These are phyloP conservation scores for Vitis hybrid DNA, from an alignment of 177 flowering plant genomes.

Conservation along the genomic window DNA sequence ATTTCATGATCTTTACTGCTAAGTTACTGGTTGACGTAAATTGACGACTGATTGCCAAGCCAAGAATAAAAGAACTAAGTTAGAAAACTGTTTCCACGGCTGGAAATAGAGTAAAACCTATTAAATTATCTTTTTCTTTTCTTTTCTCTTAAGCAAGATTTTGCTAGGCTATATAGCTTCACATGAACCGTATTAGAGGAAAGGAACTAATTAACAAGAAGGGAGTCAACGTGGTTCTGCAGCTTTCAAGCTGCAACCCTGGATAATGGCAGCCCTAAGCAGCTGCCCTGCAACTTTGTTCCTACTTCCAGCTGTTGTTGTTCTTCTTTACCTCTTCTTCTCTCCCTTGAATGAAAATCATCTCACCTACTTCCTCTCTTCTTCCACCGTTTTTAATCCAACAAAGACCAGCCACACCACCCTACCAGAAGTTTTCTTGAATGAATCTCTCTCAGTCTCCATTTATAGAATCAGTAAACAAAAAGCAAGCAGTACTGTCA, in stretches of 20 bases:
- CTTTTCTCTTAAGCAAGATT: too few relatives aligned
- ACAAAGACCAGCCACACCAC: neutral
- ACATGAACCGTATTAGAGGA: too few relatives aligned
- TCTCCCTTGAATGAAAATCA: conserved; percentile 3
- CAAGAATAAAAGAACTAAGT: too few relatives aligned
- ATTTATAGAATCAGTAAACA: neutral
- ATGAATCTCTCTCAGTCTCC: conserved; percentile 1
- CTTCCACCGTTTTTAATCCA: neutral
- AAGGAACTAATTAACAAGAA: neutral
- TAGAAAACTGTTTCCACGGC: too few relatives aligned
- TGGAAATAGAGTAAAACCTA: too few relatives aligned
- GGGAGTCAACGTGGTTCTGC: neutral
- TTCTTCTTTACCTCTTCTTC: conserved; percentile 16
- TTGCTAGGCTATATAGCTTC: too few relatives aligned
- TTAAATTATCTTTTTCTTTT: too few relatives aligned
- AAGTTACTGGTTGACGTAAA: too few relatives aligned
- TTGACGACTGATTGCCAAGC: too few relatives aligned
- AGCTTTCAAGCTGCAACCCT: neutral
- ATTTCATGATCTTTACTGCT: too few relatives aligned
- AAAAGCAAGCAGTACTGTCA: neutral
- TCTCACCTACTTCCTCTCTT: neutral
- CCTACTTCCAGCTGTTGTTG: conserved; percentile 12
- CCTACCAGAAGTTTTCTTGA: neutral
- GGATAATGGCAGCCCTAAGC: conserved; percentile 5
- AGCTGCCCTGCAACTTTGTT: conserved; percentile 11